Evolutionary conservation across 2,329 filamentous ascomycete species (phyloP).

Genomic region (Sporothrix pseudoabietina): DNA sequence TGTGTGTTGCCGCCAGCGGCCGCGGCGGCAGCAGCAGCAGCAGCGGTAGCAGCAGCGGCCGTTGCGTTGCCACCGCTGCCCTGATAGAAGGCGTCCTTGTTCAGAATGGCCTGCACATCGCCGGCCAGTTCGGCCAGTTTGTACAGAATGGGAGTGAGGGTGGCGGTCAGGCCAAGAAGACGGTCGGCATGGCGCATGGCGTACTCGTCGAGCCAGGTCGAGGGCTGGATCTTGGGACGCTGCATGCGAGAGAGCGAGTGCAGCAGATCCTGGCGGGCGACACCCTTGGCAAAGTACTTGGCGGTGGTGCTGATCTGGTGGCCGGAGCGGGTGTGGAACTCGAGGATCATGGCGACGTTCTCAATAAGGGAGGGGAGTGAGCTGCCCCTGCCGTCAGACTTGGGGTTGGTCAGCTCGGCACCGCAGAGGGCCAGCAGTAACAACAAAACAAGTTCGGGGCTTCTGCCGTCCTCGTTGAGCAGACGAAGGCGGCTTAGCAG

Average conservation of each 20-base stretch:
- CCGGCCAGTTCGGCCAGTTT: constrained; percentile 31
- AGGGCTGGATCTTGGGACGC: constrained; percentile 31
- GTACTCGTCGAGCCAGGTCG: constrained; percentile 33
- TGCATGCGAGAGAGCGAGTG: constrained; percentile 31
- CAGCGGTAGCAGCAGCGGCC: not conserved
- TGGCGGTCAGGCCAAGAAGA: constrained; percentile 31
- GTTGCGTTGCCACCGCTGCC: not conserved
- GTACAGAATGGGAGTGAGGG: constrained; percentile 30
- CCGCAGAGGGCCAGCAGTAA: constrained; percentile 32
- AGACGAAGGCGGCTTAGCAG: constrained; percentile 30
- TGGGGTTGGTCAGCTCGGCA: constrained; percentile 35
- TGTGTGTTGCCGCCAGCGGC: not conserved
- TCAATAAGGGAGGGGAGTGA: constrained; percentile 32
- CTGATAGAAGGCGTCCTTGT: not conserved
- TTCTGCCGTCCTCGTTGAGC: constrained; percentile 29
- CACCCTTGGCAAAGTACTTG: constrained; percentile 33
- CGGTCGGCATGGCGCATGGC: constrained; percentile 32
- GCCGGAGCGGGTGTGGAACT: constrained; percentile 29
- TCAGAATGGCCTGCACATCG: constrained; percentile 31
- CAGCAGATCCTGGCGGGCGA: constrained; percentile 34
- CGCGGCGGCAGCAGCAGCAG: not conserved
- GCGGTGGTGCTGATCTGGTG: constrained; percentile 30
- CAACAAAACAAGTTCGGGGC: constrained; percentile 32
- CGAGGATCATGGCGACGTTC: constrained; percentile 31
- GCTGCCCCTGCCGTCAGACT: constrained; percentile 32